Conservation (phyloP, 2,329 filamentous ascomycete species). For the Geosmithia morbida region DNA sequence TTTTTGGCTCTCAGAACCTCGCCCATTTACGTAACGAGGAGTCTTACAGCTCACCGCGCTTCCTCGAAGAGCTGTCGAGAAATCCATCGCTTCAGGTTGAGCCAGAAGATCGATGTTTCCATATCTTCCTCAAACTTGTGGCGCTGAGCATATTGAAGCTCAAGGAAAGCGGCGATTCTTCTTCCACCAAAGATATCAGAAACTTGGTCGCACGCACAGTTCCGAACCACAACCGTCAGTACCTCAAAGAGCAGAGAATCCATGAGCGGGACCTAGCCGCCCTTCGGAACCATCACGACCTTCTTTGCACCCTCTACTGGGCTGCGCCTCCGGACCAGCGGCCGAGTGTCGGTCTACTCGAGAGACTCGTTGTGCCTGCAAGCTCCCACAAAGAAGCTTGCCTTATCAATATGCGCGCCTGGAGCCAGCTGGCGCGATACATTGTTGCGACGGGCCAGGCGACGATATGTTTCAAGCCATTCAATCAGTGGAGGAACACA, state of each 20-base stretch:
- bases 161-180: constrained; percentile 17
- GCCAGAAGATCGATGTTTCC: constrained; percentile 47
- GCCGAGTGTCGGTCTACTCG: constrained; percentile 37
- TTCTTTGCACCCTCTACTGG: constrained; percentile 54
- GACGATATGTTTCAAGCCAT: constrained; percentile 32
- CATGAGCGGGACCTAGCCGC: constrained; percentile 47
- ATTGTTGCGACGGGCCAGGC: constrained; percentile 31
- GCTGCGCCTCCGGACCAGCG: constrained; percentile 39
- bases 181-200: constrained; percentile 37
- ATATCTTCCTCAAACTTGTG: constrained; percentile 51
- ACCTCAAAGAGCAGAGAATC: constrained; percentile 46
- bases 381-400: constrained; percentile 54
- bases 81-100: constrained; percentile 33
- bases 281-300: constrained; percentile 53
- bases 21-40: constrained; percentile 52
- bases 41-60: constrained; percentile 43
- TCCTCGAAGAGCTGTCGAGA: constrained; percentile 39
- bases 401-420: constrained; percentile 47
- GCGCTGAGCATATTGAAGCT: constrained; percentile 41
- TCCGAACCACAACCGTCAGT: constrained; percentile 52
- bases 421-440: constrained; percentile 47
- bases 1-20: constrained; percentile 48
- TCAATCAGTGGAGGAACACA: constrained; percentile 34
- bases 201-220: constrained; percentile 48
- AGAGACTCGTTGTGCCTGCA: constrained; percentile 42